Conservation (phyloP, 306 rosid genomes). For the Cucumis melo region DNA sequence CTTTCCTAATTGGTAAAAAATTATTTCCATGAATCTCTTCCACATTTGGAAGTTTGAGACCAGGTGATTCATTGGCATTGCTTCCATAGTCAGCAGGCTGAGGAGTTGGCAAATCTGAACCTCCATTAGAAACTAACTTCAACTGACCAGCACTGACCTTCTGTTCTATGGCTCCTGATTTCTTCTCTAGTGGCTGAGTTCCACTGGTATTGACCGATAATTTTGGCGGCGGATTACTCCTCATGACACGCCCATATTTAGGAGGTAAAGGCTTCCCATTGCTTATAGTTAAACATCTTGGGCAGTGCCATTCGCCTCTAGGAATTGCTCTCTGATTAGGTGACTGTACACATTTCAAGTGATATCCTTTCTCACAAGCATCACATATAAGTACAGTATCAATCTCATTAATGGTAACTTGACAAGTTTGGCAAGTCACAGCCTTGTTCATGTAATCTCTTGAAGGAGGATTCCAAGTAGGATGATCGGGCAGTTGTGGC, state of each 20-base stretch:
- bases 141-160: constrained; percentile 39
- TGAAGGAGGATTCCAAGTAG: constrained; percentile 96
- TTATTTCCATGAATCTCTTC: constrained; percentile 26
- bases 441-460: constrained; percentile 97
- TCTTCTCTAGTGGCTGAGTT: constrained; percentile 48
- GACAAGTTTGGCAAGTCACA: constrained; percentile 72
- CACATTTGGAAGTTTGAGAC: constrained; percentile 16
- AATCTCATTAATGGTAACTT: constrained; percentile 65
- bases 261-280: constrained; percentile 96
- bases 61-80: constrained; percentile 24
- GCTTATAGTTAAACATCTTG: constrained; percentile 65
- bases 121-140: constrained; percentile 32
- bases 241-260: constrained; percentile 98
- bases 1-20: constrained; percentile 24
- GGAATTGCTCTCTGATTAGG: constrained; percentile 72
- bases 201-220: constrained; percentile 35
- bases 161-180: constrained; percentile 35
- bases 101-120: constrained; percentile 27
- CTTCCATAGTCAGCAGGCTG: constrained; percentile 18
- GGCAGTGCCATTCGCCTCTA: constrained; percentile 95
- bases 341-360: constrained; percentile 64
- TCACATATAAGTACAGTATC: constrained; percentile 85
- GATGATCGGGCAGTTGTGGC: constrained; percentile 72
- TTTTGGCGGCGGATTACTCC: constrained; percentile 60
- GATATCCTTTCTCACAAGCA: constrained; percentile 95